phyloP scores from a whole-genome alignment of 1,284 basidiomycete genomes.

The Athelia psychrophila region DNA sequence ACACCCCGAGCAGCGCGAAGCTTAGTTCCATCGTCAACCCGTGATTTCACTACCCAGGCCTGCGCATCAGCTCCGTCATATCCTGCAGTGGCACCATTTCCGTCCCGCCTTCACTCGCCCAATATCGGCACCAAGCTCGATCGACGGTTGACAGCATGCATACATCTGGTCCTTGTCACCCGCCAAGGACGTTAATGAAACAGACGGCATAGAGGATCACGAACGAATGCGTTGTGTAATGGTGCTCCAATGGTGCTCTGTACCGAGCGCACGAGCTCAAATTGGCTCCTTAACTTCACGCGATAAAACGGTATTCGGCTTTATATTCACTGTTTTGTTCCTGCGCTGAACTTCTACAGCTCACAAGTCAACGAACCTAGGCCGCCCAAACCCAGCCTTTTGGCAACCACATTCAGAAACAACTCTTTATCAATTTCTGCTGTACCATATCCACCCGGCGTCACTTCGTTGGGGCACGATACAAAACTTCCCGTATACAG shows the following conservation, averaged over 20 bases:
- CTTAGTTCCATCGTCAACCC: constrained; percentile 44
- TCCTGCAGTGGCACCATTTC: constrained; percentile 79
- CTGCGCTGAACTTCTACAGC: constrained; percentile 2
- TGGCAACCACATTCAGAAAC: constrained; percentile 83
- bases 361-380: constrained; percentile 7
- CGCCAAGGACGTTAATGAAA: constrained; percentile 5
- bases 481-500: constrained; percentile 36
- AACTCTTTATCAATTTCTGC: constrained; percentile 75
- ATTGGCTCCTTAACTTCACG: constrained; percentile 85
- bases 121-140: constrained; percentile 52
- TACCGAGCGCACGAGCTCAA: constrained; percentile 75
- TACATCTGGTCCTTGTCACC: constrained; percentile 61
- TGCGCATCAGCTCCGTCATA: constrained; percentile 64
- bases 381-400: constrained; percentile 73
- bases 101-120: constrained; percentile 55
- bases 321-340: constrained; percentile 1
- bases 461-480: constrained; percentile 28
- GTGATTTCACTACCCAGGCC: no score
- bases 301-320: constrained; percentile 39
- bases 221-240: constrained; percentile 66
- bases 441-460: constrained; percentile 72
- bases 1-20: constrained; percentile 52
- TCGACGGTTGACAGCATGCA: constrained; percentile 54
- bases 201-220: constrained; percentile 15
- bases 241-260: no score